Evolutionary conservation across 2,329 filamentous ascomycete species (phyloP).

Genomic region (Didymellaceae sp.): DNA sequence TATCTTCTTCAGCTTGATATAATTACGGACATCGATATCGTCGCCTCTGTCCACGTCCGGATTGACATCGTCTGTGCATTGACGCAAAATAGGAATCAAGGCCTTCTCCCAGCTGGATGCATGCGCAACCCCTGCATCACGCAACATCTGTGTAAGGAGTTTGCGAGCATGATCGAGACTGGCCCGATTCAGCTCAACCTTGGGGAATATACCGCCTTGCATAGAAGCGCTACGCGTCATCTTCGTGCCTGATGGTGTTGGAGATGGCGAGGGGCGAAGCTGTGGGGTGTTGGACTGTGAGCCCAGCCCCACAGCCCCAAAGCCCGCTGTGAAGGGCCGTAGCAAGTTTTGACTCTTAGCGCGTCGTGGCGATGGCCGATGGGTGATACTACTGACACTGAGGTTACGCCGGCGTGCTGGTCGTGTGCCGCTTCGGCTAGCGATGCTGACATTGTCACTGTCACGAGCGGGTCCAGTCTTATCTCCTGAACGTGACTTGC

Average conservation of each 20-base stretch:
- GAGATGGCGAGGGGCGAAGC: slow-evolving; percentile 34
- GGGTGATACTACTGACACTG: slow-evolving; percentile 79
- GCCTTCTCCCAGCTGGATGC: slow-evolving; percentile 85
- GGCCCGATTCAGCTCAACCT: slow-evolving; percentile 84
- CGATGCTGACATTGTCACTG: slow-evolving; percentile 68
- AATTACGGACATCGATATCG: slow-evolving; percentile 96
- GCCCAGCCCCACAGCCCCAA: slow-evolving; percentile 21
- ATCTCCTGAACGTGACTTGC: slow-evolving; percentile 74
- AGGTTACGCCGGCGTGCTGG: slow-evolving; percentile 77
- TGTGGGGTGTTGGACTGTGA: slow-evolving; percentile 32
- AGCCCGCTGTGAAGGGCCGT: slow-evolving; percentile 57
- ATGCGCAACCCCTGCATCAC: slow-evolving; percentile 76
- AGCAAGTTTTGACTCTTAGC: slow-evolving; percentile 61
- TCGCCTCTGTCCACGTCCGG: slow-evolving; percentile 90
- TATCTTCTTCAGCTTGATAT: slow-evolving; percentile 96
- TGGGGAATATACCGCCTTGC: slow-evolving; percentile 73
- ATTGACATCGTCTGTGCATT: slow-evolving; percentile 91
- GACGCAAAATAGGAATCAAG: slow-evolving; percentile 85
- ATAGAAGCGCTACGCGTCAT: slow-evolving; percentile 80
- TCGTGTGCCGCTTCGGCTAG: slow-evolving; percentile 66
- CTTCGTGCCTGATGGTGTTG: slow-evolving; percentile 44
- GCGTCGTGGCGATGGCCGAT: slow-evolving; percentile 74
- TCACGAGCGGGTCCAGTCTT: slow-evolving; percentile 75
- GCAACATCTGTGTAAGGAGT: slow-evolving; percentile 81
- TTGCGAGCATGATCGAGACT: slow-evolving; percentile 88